Evolutionary conservation across 805 yeast species (phyloP), one percentile per base, ranked within the genome.

Genomic region (Brettanomyces naardenensis): DNA sequence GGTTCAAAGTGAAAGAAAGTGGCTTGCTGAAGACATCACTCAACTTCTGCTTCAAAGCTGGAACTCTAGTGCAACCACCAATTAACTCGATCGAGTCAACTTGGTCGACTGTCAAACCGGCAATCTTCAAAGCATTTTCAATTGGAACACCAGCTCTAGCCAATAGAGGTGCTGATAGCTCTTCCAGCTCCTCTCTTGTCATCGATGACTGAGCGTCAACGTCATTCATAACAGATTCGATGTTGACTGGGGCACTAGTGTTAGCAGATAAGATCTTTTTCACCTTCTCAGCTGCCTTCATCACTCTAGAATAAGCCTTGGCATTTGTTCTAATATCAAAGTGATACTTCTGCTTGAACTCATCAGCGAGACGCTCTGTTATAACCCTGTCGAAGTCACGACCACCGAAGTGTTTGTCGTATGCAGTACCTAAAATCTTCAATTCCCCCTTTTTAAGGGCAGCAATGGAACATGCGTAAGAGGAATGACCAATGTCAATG

Each of bases 31-130:
- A 87, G 48, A 84, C 71, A 59, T 80, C 84, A 52, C 82, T 52
- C 52, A 92, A 73, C 58, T 75, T 81, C 52, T 80, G 75, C 75
- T 92, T 92, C 61, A 92, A 71, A 39, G 84, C 68, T 61, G 99
- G 99, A 49, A 92, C 95, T 75, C 99, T 88, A 52, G 97, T 85
- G 62, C 95, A 84, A 53, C 99, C 99, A 70, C 99, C 99, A 59
- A 92, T 82, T 44, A 92, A 79, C 71, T 92, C 99, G 51, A 92
- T 80, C 37, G 88, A 78, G 66, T 89, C 96, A 44, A 92, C 66
- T 43, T 89, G 94, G 19, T 68, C 84, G 45, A 70, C 66, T 27
- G 75, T 57, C 44, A 92, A 60, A 43, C 82, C 81, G 41, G 98
- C 92, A 58, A 75, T 79, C 54, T 73, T 73, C 59, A 92, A 71